Evolutionary conservation across 805 yeast species (phyloP), one percentile per base, ranked within the genome.

Genomic region (Candida adriatica): DNA sequence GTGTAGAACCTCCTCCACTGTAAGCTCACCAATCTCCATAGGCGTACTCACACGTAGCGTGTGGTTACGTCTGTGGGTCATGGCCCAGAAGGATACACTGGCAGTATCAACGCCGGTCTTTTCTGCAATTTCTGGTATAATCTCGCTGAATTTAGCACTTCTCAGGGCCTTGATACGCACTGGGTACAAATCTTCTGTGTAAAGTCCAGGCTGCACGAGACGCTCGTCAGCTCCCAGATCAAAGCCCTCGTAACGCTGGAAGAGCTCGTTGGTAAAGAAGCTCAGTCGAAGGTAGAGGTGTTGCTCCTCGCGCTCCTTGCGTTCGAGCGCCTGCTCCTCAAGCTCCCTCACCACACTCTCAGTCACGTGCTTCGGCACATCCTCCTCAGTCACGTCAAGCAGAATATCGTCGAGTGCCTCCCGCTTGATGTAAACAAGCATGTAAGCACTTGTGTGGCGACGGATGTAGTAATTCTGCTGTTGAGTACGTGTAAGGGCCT

Each of bases 371-470:
- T 52, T 44, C 13, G 25, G 25, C 13, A 23, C 25, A n/a, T n/a
- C 13, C 8, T 8, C 7, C 25, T 23, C 25, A 23, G 59, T 46
- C 4, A 69, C 72, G 1, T 72, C 75, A 9, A 74, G 75, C 37
- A 92, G 64, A 11, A 90, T 65, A 9, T 66, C 68, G 2, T 63
- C 66, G 23, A 75, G 56, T 24, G 70, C 70, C 3, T 70, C 60
- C 49, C 83, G 75, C 33, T 94, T 70, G 41, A 88, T 71, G 53
- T 92, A 92, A 3, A 92, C 97, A 58, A 92, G 71, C 98, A 92
- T 92, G 52, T 92, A 92, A 2, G 98, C 98, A 25, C 92, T 84
- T 0, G 97, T 88, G 23, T 86, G 92, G 28, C 95, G 75, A 43
- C 84, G 73, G 18, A 82, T 61, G 27, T 70, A 65, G 36, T 79